Conservation (phyloP, 768 basidiomycete species). For the Cubamyces sp. region DNA sequence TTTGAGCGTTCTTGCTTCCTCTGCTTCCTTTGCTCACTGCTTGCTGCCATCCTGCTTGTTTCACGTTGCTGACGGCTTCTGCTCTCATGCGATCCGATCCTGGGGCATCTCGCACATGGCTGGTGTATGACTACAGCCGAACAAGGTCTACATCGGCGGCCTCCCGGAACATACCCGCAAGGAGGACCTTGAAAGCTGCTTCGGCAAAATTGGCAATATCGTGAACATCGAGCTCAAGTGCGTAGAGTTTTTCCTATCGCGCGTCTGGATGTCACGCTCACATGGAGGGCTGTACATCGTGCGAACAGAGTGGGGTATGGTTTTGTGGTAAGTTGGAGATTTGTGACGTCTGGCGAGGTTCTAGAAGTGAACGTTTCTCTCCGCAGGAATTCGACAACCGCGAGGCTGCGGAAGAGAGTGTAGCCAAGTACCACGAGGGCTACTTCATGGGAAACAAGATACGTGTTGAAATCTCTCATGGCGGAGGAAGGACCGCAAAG, state of each 20-base stretch:
- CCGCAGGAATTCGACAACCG: conserved; percentile 79
- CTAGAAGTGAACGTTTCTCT: conserved; percentile 14
- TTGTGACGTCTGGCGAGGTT: background rate
- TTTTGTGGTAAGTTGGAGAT: conserved; percentile 72
- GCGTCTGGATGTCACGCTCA: conserved; percentile 15
- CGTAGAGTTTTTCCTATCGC: conserved; percentile 34
- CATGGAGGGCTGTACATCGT: conserved; percentile 26
- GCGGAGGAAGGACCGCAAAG: conserved; percentile 80
- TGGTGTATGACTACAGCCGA: conserved; percentile 70
- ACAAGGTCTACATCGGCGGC: conserved; percentile 92
- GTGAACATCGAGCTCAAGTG: conserved; percentile 83
- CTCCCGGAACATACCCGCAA: conserved; percentile 85
- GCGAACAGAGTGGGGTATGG: conserved; percentile 77
- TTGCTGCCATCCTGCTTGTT: conserved; percentile 21
- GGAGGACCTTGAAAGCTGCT: conserved; percentile 85
- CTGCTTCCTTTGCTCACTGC: conserved; percentile 14
- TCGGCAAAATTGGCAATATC: conserved; percentile 82
- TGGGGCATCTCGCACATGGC: conserved; percentile 54
- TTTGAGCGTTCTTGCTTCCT: conserved; percentile 4
- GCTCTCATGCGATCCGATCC: conserved; percentile 19
- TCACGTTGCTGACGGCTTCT: conserved; percentile 23
- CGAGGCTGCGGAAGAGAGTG: conserved; percentile 84
- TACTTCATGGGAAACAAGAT: conserved; percentile 94
- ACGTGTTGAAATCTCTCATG: conserved; percentile 83
- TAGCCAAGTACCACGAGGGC: conserved; percentile 87